phyloP scores from a whole-genome alignment of 2,329 filamentous ascomycete species.

The Verticillium isaacii region DNA sequence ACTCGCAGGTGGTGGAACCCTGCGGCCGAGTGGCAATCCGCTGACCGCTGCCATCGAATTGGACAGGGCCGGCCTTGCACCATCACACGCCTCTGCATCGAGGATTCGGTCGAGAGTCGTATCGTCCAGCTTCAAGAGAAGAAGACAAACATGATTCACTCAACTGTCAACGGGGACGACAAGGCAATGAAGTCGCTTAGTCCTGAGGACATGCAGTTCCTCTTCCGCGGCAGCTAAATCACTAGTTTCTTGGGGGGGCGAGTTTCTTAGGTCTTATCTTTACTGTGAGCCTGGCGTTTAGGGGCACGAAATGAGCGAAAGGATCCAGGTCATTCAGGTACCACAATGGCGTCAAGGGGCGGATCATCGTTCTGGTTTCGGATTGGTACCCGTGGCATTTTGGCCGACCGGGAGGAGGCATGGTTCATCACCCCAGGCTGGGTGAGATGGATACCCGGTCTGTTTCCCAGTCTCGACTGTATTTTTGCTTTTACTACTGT shows the following conservation, averaged over 20 bases:
- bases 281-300: neutral
- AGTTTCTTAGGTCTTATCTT: neutral
- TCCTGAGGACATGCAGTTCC: constrained; percentile 89
- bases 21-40: constrained; percentile 99
- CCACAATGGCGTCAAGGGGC: neutral
- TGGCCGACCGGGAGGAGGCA: neutral
- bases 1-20: constrained; percentile 82
- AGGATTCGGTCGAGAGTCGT: constrained; percentile 92
- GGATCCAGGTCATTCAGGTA: neutral
- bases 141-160: constrained; percentile 97
- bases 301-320: neutral
- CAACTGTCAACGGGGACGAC: constrained; percentile 91
- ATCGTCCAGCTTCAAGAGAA: constrained; percentile 98
- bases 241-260: neutral
- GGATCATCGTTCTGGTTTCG: neutral
- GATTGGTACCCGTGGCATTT: neutral
- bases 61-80: constrained; percentile 91
- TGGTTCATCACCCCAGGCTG: too few relatives aligned
- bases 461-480: neutral
- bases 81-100: constrained; percentile 91
- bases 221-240: constrained; percentile 66
- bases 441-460: neutral
- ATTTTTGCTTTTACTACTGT: neutral
- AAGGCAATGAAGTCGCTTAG: constrained; percentile 87
- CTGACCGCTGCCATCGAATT: constrained; percentile 90